Percentiles rank a stretch among this genome's conserved stretches.
These are phyloP conservation scores for Ensete glaucum DNA, from an alignment of 176 grass and related monocot genomes.

Conservation along the genomic window DNA sequence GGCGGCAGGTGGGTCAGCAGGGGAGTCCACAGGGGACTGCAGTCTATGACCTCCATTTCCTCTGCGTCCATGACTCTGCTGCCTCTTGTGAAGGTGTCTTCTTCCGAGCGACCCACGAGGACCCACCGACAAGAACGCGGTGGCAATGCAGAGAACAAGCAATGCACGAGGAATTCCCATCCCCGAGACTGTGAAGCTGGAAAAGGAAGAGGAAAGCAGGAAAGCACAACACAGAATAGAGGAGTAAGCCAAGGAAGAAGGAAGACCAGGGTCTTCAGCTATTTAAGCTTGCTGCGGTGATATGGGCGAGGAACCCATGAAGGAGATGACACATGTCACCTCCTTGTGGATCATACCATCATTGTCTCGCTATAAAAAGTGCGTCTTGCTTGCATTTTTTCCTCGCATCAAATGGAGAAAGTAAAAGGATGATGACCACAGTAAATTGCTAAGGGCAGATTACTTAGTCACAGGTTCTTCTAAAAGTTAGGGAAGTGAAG, in stretches of 20 bases:
- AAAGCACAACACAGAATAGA: neutral
- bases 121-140: constrained; percentile 19
- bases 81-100: constrained; percentile 54
- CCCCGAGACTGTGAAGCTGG: neutral
- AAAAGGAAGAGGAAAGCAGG: constrained; percentile 2
- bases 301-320: neutral
- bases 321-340: constrained; percentile 24
- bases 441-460: neutral
- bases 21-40: constrained; percentile 17
- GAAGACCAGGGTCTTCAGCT: neutral
- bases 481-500: neutral
- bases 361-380: neutral
- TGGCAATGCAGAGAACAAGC: constrained; percentile 11
- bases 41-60: neutral
- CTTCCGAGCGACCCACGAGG: constrained; percentile 30
- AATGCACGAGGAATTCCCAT: constrained; percentile 20
- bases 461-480: neutral
- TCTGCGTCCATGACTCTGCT: constrained; percentile 23
- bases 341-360: neutral
- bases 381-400: neutral
- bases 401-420: neutral
- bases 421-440: neutral
- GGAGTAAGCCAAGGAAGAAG: constrained; percentile 17
- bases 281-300: constrained; percentile 18
- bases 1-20: neutral